A percentile compares a stretch with the other conserved stretches of the same genome.
Evolutionary conservation across 768 basidiomycete species (phyloP).

Genomic region (Pleurotus sapidus): DNA sequence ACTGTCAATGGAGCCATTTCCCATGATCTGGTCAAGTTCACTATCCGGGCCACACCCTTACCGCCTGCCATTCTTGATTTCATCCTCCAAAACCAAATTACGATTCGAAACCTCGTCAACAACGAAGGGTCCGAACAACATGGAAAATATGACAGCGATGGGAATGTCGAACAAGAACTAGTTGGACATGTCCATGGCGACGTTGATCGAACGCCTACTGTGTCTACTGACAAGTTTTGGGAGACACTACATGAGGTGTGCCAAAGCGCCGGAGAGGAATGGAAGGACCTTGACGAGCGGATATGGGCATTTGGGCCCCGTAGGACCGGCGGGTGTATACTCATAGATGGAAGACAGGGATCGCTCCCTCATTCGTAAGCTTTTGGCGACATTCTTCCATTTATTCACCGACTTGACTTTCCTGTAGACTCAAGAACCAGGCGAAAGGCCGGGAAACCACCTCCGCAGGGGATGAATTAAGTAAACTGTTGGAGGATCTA

Average conservation of each 20-base stretch:
- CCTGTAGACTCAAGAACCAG: constrained; percentile 48
- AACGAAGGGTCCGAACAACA: constrained; percentile 26
- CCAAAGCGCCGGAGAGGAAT: constrained; percentile 77
- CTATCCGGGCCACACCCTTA: constrained; percentile 79
- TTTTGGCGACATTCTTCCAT: background rate
- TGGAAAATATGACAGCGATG: constrained; percentile 21
- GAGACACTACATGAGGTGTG: constrained; percentile 59
- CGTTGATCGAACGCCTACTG: constrained; percentile 56
- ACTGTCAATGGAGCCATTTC: constrained; percentile 70
- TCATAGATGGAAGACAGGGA: constrained; percentile 69
- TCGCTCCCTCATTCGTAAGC: constrained; percentile 54
- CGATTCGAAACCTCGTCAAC: constrained; percentile 60
- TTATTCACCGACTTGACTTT: constrained; percentile 9
- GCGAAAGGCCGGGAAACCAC: constrained; percentile 37
- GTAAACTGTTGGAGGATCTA: constrained; percentile 51
- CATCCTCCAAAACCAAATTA: constrained; percentile 65
- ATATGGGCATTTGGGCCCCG: constrained; percentile 95
- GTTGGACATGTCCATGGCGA: constrained; percentile 54
- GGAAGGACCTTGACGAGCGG: constrained; percentile 65
- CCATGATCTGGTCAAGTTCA: constrained; percentile 74
- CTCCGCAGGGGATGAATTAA: constrained; percentile 26
- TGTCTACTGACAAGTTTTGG: constrained; percentile 84
- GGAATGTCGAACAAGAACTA: constrained; percentile 31
- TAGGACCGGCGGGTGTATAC: constrained; percentile 78
- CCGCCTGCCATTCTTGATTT: constrained; percentile 73